A percentile compares a stretch with the other conserved stretches of the same genome.
phyloP scores from a whole-genome alignment of 805 yeast genomes.

The Wickerhamomyces canadensis region DNA sequence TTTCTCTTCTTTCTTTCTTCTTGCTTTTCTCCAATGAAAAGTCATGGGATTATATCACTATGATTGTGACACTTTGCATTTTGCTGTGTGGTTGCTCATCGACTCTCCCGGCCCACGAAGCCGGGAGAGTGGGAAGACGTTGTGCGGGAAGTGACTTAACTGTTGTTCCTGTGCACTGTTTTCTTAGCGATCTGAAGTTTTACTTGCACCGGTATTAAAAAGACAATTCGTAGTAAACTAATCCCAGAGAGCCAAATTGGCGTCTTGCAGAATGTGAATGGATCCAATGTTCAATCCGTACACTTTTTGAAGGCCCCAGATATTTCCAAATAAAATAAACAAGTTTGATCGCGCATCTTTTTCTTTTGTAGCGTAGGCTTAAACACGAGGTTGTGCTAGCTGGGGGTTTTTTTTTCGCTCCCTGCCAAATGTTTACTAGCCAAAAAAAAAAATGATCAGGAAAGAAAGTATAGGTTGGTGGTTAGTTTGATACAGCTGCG shows the following conservation, averaged over 20 bases:
- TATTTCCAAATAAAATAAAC: too few species aligned
- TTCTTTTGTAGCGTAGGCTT: too few species aligned
- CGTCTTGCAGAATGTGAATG: conserved; percentile 17
- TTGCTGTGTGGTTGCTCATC: too few species aligned
- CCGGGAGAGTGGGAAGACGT: too few species aligned
- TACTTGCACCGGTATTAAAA: not conserved
- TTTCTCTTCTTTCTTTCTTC: not conserved
- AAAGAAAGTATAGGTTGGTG: too few species aligned
- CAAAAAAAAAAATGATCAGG: not conserved
- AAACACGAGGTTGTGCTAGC: not conserved
- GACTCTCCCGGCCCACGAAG: too few species aligned
- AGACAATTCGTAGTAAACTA: conserved; percentile 46
- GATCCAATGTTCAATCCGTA: conserved; percentile 2
- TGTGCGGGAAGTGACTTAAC: conserved; percentile 1
- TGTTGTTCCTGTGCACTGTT: conserved; percentile 1
- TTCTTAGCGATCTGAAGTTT: not conserved
- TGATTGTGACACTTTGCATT: conserved; percentile 37
- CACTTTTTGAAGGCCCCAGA: conserved; percentile 15
- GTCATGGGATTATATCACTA: conserved; percentile 41
- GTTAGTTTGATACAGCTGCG: too few species aligned
- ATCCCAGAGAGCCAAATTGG: conserved; percentile 37
- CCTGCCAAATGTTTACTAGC: not conserved
- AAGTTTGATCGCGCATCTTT: too few species aligned
- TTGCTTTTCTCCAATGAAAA: not conserved
- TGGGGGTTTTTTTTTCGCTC: too few species aligned